These are phyloP conservation scores for Dothistroma pini DNA, from an alignment of 2,329 filamentous ascomycete species.

Conservation along the genomic window DNA sequence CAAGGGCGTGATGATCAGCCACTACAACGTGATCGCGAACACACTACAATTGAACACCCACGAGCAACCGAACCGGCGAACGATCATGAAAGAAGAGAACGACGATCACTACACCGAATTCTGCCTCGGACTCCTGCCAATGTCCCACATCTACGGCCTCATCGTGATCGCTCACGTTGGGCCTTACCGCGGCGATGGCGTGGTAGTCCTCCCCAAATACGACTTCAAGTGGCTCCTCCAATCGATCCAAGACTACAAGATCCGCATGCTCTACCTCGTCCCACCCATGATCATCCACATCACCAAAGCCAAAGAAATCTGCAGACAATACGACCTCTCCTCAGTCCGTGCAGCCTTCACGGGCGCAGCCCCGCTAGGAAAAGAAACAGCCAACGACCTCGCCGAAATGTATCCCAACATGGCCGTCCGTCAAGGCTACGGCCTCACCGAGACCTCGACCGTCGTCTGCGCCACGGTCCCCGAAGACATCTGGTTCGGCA, in stretches of 20 bases:
- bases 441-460: conserved; percentile 73
- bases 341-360: conserved; percentile 64
- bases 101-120: conserved; percentile 48
- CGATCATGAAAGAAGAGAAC: conserved; percentile 13
- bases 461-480: conserved; percentile 60
- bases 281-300: conserved; percentile 79
- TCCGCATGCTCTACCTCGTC: conserved; percentile 65
- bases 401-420: conserved; percentile 60
- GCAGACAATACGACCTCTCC: conserved; percentile 67
- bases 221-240: conserved; percentile 63
- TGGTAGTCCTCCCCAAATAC: conserved; percentile 71
- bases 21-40: conserved; percentile 75
- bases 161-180: conserved; percentile 65
- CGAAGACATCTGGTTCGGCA: conserved; percentile 66
- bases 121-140: conserved; percentile 66
- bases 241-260: conserved; percentile 65
- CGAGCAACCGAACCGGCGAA: conserved; percentile 45
- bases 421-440: conserved; percentile 61
- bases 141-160: conserved; percentile 78
- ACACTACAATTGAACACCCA: conserved; percentile 58
- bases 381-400: conserved; percentile 66
- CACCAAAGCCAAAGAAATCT: conserved; percentile 59
- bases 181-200: conserved; percentile 68
- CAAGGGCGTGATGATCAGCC: conserved; percentile 73
- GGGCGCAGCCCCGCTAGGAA: conserved; percentile 73